These are phyloP conservation scores for Rhizopus stolonifer DNA, from an alignment of 371 early-diverging fungal genomes.

Conservation along the genomic window DNA sequence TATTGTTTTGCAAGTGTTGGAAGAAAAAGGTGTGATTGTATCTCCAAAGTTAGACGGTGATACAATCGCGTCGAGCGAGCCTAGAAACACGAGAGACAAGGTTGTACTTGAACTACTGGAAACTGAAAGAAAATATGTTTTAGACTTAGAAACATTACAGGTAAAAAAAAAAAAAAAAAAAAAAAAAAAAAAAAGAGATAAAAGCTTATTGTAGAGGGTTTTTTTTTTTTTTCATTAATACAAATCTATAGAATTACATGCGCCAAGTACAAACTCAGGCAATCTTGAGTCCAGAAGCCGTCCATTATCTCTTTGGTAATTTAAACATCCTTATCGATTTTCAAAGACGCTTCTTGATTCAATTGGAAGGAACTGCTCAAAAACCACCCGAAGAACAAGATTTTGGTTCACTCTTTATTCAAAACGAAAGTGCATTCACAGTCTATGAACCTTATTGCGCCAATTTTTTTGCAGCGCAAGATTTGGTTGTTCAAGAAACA, in stretches of 20 bases:
- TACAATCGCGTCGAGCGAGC: constrained; percentile 52
- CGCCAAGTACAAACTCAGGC: constrained; percentile 52
- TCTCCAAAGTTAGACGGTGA: constrained; percentile 32
- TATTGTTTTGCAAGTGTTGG: constrained; percentile 65
- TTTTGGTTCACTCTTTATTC: constrained; percentile 80
- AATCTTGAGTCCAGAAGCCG: constrained; percentile 73
- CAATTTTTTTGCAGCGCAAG: constrained; percentile 81
- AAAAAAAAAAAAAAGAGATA: neutral
- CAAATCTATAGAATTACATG: constrained; percentile 46
- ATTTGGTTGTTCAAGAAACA: constrained; percentile 47
- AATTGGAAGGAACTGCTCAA: constrained; percentile 81
- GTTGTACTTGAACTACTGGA: constrained; percentile 87
- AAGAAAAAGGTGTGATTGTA: constrained; percentile 64
- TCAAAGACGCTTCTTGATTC: constrained; percentile 93
- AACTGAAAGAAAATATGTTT: constrained; percentile 92
- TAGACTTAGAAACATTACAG: constrained; percentile 86
- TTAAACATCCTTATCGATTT: constrained; percentile 91
- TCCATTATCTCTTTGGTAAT: constrained; percentile 87
- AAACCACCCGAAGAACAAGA: constrained; percentile 77
- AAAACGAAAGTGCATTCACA: constrained; percentile 80
- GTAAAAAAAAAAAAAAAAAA: constrained; percentile 25
- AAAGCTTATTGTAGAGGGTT: neutral
- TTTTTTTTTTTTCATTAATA: too few species aligned
- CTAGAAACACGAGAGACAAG: constrained; percentile 81
- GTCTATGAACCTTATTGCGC: constrained; percentile 95